These are phyloP conservation scores for Favolaschia claudopus DNA, from an alignment of 768 basidiomycete genomes.

Conservation along the genomic window DNA sequence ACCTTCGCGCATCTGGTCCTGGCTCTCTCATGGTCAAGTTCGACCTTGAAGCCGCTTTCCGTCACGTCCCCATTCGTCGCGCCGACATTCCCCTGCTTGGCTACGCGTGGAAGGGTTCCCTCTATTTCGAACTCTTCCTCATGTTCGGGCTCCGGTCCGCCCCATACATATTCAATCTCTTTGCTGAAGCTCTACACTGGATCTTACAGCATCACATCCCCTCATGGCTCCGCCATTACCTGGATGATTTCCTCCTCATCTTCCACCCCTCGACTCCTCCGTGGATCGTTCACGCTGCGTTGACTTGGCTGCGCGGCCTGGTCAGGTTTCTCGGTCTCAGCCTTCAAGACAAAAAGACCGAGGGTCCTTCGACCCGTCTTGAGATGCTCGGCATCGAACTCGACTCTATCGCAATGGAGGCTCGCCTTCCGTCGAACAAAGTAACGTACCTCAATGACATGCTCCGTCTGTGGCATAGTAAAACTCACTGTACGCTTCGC, in stretches of 20 bases:
- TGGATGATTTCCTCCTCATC: constrained; percentile 43
- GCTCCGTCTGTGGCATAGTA: neutral
- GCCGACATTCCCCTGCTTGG: constrained; percentile 43
- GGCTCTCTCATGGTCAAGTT: constrained; percentile 42
- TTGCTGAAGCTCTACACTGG: no score
- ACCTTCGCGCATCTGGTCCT: constrained; percentile 31
- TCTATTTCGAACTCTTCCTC: constrained; percentile 39
- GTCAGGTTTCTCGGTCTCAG: constrained; percentile 36
- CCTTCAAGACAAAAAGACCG: constrained; percentile 37
- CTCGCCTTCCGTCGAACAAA: constrained; percentile 4
- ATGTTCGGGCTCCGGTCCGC: constrained; percentile 41
- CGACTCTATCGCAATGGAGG: constrained; percentile 14
- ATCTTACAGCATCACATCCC: constrained; percentile 45
- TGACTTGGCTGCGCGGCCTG: constrained; percentile 38
- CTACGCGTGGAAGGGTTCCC: constrained; percentile 34
- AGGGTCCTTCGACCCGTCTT: constrained; percentile 29
- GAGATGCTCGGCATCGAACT: constrained; percentile 37
- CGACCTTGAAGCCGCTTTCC: constrained; percentile 44
- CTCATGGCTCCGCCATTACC: constrained; percentile 37
- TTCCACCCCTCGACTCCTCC: constrained; percentile 23
- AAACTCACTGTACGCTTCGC: neutral
- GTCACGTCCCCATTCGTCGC: constrained; percentile 40
- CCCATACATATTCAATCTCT: no score
- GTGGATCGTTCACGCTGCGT: constrained; percentile 13
- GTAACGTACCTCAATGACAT: neutral